phyloP scores from a whole-genome alignment of 2,329 filamentous ascomycete species.

The Achaetomium macrosporum region DNA sequence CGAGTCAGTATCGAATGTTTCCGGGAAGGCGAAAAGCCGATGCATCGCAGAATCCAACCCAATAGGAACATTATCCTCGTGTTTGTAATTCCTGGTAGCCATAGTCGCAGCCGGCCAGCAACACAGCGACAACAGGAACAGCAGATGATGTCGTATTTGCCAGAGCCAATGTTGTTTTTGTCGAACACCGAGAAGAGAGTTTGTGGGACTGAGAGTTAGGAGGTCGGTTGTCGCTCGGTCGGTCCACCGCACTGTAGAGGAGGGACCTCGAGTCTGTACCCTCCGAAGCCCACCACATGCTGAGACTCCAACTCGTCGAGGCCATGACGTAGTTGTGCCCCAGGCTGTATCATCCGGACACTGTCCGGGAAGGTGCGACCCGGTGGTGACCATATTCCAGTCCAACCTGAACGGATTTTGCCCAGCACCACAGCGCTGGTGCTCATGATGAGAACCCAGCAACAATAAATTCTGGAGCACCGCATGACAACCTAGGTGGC shows the following conservation, averaged over 20 bases:
- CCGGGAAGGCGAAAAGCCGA: neutral
- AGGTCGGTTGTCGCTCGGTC: neutral
- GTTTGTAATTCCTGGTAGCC: slow-evolving; percentile 33
- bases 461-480: neutral
- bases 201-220: neutral
- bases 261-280: no score
- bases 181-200: neutral
- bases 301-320: neutral
- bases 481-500: neutral
- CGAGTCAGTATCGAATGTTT: slow-evolving; percentile 17
- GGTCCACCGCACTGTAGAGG: no score
- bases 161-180: neutral
- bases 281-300: no score
- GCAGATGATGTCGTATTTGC: no score
- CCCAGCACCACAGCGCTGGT: neutral
- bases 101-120: slow-evolving; percentile 25
- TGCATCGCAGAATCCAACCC: slow-evolving; percentile 12
- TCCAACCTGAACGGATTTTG: neutral
- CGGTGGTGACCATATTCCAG: neutral
- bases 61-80: slow-evolving; percentile 34
- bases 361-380: neutral
- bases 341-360: neutral
- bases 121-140: no score
- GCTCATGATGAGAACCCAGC: neutral
- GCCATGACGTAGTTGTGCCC: neutral